These are phyloP conservation scores for Verticillium klebahnii DNA, from an alignment of 2,329 filamentous ascomycete species.

Conservation along the genomic window DNA sequence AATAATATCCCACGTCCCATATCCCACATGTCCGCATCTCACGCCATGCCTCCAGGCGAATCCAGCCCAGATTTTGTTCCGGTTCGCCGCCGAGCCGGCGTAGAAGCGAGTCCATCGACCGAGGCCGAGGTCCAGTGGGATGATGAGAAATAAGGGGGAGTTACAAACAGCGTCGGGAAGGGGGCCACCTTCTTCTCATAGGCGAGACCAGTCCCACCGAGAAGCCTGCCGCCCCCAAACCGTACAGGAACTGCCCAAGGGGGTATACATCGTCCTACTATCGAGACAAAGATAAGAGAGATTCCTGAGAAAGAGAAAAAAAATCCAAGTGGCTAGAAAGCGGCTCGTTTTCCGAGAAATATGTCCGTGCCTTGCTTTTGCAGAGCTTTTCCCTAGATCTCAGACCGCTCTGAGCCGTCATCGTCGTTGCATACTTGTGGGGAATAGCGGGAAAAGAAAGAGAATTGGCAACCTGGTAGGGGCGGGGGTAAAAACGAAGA, in stretches of 20 bases:
- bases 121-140: neutral
- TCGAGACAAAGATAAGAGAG: slow-evolving; percentile 14
- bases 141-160: neutral
- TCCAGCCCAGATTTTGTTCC: neutral
- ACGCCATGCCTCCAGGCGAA: neutral
- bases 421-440: neutral
- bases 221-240: neutral
- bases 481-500: slow-evolving; percentile 16
- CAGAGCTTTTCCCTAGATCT: neutral
- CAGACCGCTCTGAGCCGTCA: neutral
- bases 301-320: slow-evolving; percentile 3
- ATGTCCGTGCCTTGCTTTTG: neutral
- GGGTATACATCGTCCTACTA: slow-evolving; percentile 16
- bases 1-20: neutral
- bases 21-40: slow-evolving; percentile 1
- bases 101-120: neutral
- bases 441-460: slow-evolving; percentile 3
- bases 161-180: neutral
- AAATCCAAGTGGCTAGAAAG: neutral
- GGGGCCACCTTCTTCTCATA: neutral
- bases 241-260: neutral
- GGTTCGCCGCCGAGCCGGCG: neutral
- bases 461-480: slow-evolving; percentile 6
- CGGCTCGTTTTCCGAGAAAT: neutral
- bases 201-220: neutral